These are phyloP conservation scores for Omphalotus guepiniiformis DNA, from an alignment of 768 basidiomycete genomes.

Conservation along the genomic window DNA sequence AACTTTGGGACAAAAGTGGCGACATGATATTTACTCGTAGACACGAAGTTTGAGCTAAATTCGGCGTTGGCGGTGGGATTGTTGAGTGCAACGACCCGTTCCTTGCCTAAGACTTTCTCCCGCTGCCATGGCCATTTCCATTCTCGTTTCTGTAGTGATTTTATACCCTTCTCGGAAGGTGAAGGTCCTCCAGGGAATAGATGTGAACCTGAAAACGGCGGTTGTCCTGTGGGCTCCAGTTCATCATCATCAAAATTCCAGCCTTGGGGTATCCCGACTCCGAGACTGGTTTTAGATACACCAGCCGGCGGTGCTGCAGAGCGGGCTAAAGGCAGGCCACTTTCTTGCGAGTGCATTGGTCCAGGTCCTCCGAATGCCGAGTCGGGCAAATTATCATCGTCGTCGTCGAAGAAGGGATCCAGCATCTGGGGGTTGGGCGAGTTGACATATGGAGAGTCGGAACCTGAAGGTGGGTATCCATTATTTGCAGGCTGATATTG, in stretches of 20 bases:
- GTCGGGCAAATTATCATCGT: constrained; percentile 67
- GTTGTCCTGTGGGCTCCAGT: constrained; percentile 31
- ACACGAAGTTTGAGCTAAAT: constrained; percentile 79
- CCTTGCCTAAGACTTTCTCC: constrained; percentile 58
- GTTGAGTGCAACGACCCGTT: constrained; percentile 82
- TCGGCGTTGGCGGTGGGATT: constrained; percentile 62
- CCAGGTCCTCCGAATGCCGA: constrained; percentile 56
- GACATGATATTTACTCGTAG: constrained; percentile 93
- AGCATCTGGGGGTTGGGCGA: constrained; percentile 43
- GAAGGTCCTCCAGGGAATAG: constrained; percentile 31
- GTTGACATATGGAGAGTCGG: constrained; percentile 36
- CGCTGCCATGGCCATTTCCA: constrained; percentile 89
- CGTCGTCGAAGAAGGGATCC: constrained; percentile 90
- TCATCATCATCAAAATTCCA: constrained; percentile 77
- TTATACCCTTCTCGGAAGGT: constrained; percentile 16
- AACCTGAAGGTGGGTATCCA: constrained; percentile 57
- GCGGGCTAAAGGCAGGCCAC: constrained; percentile 53
- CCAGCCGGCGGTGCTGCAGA: constrained; percentile 60
- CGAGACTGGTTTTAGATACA: constrained; percentile 42
- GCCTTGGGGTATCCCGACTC: constrained; percentile 51
- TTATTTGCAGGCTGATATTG: constrained; percentile 47
- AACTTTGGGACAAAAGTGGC: constrained; percentile 91
- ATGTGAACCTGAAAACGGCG: constrained; percentile 39
- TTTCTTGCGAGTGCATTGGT: constrained; percentile 50
- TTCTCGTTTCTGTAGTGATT: constrained; percentile 18